Evolutionary conservation across 352 stramenopile species (phyloP), one percentile per base, ranked within the genome.

Genomic region (Paralagenidium karlingii): DNA sequence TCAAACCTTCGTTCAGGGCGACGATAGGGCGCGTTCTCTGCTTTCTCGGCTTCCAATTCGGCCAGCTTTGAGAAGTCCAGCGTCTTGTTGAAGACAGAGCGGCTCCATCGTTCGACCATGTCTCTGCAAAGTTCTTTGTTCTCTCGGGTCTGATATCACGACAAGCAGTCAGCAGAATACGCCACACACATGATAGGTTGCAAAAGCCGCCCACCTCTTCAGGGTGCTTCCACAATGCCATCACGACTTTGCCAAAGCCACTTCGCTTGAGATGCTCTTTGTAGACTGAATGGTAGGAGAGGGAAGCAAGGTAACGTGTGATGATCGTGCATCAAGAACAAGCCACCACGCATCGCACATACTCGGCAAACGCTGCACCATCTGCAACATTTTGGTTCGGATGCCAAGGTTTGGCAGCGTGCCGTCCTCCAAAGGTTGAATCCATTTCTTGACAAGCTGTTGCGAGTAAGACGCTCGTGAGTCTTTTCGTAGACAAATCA

Each of bases 371-470:
- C 65, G 67, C 32, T 58, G 65, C 28, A 86, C 60, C 62, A 88
- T 85, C 8, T 89, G 63, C 8, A 92, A 58, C 67, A 92, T 85
- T 52, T 84, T 90, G 32, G 79, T 84, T 22, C 79, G 75, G 28
- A 92, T 53, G n/a, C 79, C 74, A 8, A 92, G 60, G 43, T 90
- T 92, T 11, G 79, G 75, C 32, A 92, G 48, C 27, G 70, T 49
- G 16, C 74, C 71, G 32, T 88, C 63, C 1, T 90, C 79, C 27
- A 89, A 34, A 19, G 79, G 79, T 43, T 90, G 76, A 27, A 92
- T 92, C 79, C 79, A 92, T 45, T 90, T 89, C 53, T 88, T 92
- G 38, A 92, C 71, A 47, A 92, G 81, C 77, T 91, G 29, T 24
- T 16, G 50, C 16, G 36, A n/a, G 9, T 1, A 32, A 40, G 21